Base-by-base conservation (phyloP, 768 basidiomycete species). In the Coprinopsis marcescibilis region DNA sequence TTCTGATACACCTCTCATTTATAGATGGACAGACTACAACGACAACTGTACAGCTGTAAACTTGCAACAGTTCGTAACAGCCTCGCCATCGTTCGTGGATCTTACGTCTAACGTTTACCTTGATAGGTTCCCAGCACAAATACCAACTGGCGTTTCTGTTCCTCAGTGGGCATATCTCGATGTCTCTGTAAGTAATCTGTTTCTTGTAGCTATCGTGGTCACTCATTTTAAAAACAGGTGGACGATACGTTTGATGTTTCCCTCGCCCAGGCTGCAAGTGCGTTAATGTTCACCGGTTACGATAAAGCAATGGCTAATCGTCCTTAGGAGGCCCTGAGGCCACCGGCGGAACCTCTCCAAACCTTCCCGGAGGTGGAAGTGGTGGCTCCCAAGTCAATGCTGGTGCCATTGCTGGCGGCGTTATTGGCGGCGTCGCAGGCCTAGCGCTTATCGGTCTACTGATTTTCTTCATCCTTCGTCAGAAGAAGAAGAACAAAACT, bases 321-420 rank as follows among this genome's bases (percentile, higher is more conserved):
- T 41, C n/a, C 48, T 17, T 27, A 65, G 64, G 50, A 51, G 60
- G 57, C 26, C 63, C 67, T 21, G 68, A 73, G 55, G 71, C 69
- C 24, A 65, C 66, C 8, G 55, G 51, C 8, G 13, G 13, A n/a
- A 4, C 8, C 41, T 33, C 50, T 24, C 46, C 21, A 38, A 42
- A 12, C 24, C 11, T 14, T 25, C 3, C 24, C 37, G 10, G 26
- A 30, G 24, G 15, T 34, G 24, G 19, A 25, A 26, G 44, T 20
- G 14, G 35, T 11, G 15, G 15, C 5, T n/a, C n/a, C n/a, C 11
- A 24, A 19, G 37, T 43, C 36, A 47, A 56, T 26, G 46, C 45
- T 25, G 50, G 55, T 4, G 52, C 49, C 4, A 82, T 84, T 29
- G 78, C 76, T 0, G 83, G 82, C 32, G 82, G 83, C n/a, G 75